These are phyloP conservation scores for Hirschfeldia incana DNA, from an alignment of 345 rosid genomes.

Conservation along the genomic window DNA sequence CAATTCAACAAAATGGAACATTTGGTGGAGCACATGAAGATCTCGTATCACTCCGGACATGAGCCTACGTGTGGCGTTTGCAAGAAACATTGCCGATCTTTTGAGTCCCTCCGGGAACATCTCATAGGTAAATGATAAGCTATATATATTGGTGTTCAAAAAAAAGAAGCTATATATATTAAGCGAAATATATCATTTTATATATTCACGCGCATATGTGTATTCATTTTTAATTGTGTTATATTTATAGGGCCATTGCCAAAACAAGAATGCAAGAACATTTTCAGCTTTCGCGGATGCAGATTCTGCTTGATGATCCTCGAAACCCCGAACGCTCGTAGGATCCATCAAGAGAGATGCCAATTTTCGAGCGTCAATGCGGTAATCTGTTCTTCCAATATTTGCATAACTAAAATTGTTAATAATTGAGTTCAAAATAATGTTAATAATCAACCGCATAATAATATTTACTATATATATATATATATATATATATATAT, in stretches of 20 bases:
- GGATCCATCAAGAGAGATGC: slow-evolving; percentile 81
- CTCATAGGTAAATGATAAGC: slow-evolving; percentile 55
- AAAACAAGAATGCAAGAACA: slow-evolving; percentile 79
- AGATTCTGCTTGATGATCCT: slow-evolving; percentile 66
- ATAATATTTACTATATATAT: no score
- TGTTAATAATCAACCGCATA: not conserved
- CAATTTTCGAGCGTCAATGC: slow-evolving; percentile 47
- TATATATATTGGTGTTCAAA: not conserved
- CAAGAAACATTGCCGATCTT: slow-evolving; percentile 83
- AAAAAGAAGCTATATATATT: not conserved
- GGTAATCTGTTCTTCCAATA: slow-evolving; percentile 25
- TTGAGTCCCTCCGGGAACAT: slow-evolving; percentile 92
- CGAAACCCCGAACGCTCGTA: slow-evolving; percentile 59
- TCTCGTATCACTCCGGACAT: slow-evolving; percentile 74
- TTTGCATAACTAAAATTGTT: not conserved
- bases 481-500: no score
- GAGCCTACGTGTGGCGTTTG: slow-evolving; percentile 88
- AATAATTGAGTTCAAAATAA: no score
- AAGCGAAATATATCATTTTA: not conserved
- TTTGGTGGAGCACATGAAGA: slow-evolving; percentile 91
- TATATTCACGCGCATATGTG: not conserved
- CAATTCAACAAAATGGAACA: slow-evolving; percentile 90
- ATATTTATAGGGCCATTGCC: slow-evolving; percentile 70
- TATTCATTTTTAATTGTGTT: not conserved
- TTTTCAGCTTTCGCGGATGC: slow-evolving; percentile 76